phyloP scores from a whole-genome alignment of 1,284 basidiomycete genomes.

The Fomitopsis betulina region DNA sequence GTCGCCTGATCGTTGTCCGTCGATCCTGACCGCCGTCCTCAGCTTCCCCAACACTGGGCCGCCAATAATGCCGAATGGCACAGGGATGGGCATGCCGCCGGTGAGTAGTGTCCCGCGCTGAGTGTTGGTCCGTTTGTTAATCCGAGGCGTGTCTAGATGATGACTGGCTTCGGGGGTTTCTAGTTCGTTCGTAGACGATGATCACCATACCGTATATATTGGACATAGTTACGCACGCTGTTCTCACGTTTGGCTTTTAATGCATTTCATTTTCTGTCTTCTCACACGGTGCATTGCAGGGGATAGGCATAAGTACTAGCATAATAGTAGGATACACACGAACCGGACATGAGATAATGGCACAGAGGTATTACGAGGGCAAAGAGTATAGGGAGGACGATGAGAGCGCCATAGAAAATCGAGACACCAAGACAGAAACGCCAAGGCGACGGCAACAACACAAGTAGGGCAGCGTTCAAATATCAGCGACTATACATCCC shows the following conservation, averaged over 20 bases:
- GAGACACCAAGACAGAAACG: background rate
- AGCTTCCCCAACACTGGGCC: slow-evolving; percentile 42
- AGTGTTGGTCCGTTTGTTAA: background rate
- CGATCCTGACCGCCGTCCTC: background rate
- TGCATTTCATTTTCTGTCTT: background rate
- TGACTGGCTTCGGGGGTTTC: slow-evolving; percentile 33
- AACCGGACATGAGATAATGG: too few relatives aligned
- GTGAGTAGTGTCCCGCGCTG: slow-evolving; percentile 26
- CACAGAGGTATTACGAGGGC: background rate
- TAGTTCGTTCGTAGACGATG: slow-evolving; percentile 15
- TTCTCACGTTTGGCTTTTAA: slow-evolving; percentile 7
- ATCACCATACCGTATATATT: slow-evolving; percentile 15
- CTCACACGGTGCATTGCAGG: background rate
- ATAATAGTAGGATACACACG: too few relatives aligned
- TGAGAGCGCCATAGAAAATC: background rate
- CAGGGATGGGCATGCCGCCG: slow-evolving; percentile 35
- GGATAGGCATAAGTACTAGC: background rate
- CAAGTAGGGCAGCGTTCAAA: background rate
- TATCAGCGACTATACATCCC: background rate
- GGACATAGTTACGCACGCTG: slow-evolving; percentile 20
- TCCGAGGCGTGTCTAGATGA: slow-evolving; percentile 19
- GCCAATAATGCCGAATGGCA: slow-evolving; percentile 24
- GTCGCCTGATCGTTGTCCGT: background rate
- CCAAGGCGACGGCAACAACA: background rate
- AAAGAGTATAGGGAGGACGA: background rate